Percentiles rank a stretch among this genome's conserved stretches.
Evolutionary conservation across 768 basidiomycete species (phyloP).

Genomic region (Leccinum broughii): DNA sequence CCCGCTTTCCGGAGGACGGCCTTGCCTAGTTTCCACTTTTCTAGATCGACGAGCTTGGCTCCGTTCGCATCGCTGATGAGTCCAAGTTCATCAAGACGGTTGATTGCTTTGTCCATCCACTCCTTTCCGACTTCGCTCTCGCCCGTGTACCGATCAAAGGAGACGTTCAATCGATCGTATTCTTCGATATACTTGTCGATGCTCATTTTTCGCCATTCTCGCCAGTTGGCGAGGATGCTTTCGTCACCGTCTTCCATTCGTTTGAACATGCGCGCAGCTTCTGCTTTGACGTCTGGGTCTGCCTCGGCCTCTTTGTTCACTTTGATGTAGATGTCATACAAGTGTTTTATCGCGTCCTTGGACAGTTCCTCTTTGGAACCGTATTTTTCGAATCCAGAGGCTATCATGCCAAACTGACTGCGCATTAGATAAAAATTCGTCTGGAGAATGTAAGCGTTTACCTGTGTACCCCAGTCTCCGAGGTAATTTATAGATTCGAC

Average conservation of each 20-base stretch:
- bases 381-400: constrained; percentile 89
- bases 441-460: constrained; percentile 28
- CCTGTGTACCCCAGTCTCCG: constrained; percentile 99
- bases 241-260: constrained; percentile 95
- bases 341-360: constrained; percentile 90
- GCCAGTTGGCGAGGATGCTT: constrained; percentile 82
- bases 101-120: constrained; percentile 72
- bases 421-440: not conserved
- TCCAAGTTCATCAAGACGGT: constrained; percentile 65
- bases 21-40: constrained; percentile 89
- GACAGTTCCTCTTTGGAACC: constrained; percentile 83
- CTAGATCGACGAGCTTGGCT: constrained; percentile 84
- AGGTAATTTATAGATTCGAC: constrained; percentile 92
- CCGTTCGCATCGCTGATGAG: constrained; percentile 77
- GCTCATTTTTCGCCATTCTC: constrained; percentile 88
- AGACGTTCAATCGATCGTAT: constrained; percentile 85
- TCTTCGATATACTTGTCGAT: constrained; percentile 87
- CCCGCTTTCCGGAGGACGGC: constrained; percentile 88
- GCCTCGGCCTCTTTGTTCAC: constrained; percentile 82
- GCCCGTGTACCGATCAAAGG: constrained; percentile 90
- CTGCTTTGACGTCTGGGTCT: constrained; percentile 69
- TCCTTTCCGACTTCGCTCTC: constrained; percentile 80
- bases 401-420: constrained; percentile 78
- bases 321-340: constrained; percentile 93
- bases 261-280: constrained; percentile 87